These are phyloP conservation scores for Withania somnifera DNA, from an alignment of 305 asterid species.

Conservation along the genomic window DNA sequence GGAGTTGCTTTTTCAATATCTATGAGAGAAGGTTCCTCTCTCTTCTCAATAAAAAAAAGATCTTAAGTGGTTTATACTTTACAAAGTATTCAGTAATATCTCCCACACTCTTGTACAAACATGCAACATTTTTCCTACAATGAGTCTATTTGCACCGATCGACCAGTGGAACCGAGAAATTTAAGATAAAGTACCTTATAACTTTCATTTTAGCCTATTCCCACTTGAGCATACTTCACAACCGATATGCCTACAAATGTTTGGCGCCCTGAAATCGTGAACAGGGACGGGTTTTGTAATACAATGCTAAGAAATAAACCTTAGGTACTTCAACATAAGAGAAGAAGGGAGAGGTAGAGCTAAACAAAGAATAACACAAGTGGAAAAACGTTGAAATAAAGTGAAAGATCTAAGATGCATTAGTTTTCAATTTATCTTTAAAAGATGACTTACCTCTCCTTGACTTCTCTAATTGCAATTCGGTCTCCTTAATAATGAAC, in stretches of 20 bases:
- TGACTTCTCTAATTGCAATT: background rate
- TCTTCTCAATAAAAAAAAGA: background rate
- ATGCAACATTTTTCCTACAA: background rate
- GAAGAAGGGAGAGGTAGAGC: background rate
- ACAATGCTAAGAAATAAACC: background rate
- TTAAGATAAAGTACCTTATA: background rate
- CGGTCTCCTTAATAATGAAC: background rate
- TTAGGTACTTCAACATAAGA: background rate
- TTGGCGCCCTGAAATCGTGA: background rate
- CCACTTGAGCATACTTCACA: background rate
- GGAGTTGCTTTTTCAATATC: background rate
- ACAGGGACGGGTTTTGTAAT: background rate
- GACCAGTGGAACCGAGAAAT: background rate
- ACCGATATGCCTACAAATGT: background rate
- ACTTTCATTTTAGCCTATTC: background rate
- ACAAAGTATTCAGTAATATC: background rate
- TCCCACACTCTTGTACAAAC: background rate
- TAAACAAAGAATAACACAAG: background rate
- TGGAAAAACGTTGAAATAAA: background rate
- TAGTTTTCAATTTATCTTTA: background rate
- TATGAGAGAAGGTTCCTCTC: background rate
- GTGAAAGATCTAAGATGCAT: background rate
- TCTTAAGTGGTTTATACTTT: background rate
- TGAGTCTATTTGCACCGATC: background rate
- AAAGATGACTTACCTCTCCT: background rate